Conservation (phyloP, 2,329 filamentous ascomycete genomes). For the Fusarium secorum region DNA sequence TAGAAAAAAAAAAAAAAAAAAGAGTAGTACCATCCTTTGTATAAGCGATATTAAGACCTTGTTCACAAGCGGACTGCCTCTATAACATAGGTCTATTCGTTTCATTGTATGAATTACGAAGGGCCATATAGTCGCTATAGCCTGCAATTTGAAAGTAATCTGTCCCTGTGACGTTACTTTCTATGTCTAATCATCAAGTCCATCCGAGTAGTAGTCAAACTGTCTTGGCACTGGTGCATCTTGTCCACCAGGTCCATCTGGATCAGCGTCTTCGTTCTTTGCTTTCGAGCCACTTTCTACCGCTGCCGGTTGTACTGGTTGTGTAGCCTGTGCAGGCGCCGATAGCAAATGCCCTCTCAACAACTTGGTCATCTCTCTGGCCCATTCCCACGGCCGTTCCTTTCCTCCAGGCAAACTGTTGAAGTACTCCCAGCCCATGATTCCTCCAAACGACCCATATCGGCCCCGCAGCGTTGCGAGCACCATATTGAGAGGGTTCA, state of each 20-base stretch:
- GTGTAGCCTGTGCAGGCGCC: not conserved
- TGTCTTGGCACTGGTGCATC: conserved; percentile 41
- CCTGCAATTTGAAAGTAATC: not conserved
- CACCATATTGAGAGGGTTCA: conserved; percentile 56
- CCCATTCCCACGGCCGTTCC: conserved; percentile 79
- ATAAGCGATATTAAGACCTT: not conserved
- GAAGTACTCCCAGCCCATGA: conserved; percentile 97
- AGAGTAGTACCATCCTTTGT: not conserved
- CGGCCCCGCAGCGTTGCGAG: conserved; percentile 52
- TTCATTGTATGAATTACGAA: not conserved
- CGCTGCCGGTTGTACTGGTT: not conserved
- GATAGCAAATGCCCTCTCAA: conserved; percentile 43
- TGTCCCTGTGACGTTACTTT: not conserved
- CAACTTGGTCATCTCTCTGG: conserved; percentile 66
- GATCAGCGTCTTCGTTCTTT: conserved; percentile 33
- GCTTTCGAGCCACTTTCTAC: not conserved
- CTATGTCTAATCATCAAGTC: conserved; percentile 26
- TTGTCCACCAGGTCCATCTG: conserved; percentile 39
- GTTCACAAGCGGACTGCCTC: not conserved
- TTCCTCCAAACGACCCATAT: conserved; percentile 79
- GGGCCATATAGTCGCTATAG: not conserved
- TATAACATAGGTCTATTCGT: no score
- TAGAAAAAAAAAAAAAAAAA: not conserved
- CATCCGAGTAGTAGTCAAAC: conserved; percentile 50
- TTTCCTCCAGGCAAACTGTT: conserved; percentile 74